Conservation (phyloP, 257 asterid genomes). For the Cinchona pubescens region DNA sequence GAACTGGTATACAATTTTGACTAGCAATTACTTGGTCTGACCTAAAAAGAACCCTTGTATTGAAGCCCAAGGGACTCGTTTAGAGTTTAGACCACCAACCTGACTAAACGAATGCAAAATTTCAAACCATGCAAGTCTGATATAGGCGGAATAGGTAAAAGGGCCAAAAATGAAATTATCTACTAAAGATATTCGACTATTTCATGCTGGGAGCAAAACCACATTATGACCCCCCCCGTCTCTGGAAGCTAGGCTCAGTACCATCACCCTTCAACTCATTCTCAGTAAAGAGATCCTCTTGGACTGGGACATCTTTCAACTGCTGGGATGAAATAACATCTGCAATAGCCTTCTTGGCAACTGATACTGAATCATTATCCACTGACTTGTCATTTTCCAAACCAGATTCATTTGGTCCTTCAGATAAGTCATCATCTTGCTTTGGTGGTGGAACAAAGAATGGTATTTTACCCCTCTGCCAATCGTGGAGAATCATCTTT, state of each 20-base stretch:
- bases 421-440: constrained; percentile 38
- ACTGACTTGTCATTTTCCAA: constrained; percentile 24
- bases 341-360: constrained; percentile 62
- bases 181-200: neutral
- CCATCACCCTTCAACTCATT: constrained; percentile 54
- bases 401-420: constrained; percentile 31
- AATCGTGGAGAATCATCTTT: constrained; percentile 88
- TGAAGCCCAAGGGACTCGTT: neutral
- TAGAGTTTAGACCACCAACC: neutral
- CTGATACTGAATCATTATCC: constrained; percentile 39
- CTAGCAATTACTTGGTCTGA: neutral
- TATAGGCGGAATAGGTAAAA: too few relatives aligned
- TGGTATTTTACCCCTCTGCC: constrained; percentile 93
- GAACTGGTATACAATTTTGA: neutral
- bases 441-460: constrained; percentile 77
- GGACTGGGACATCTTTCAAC: constrained; percentile 64
- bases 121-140: neutral
- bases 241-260: constrained; percentile 17
- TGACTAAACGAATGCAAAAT: neutral
- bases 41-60: neutral
- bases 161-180: neutral
- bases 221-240: constrained; percentile 9
- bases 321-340: constrained; percentile 65
- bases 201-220: neutral
- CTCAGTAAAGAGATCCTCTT: constrained; percentile 58